phyloP scores from a whole-genome alignment of 495 filamentous ascomycete genomes.

The Bombardia bombarda region DNA sequence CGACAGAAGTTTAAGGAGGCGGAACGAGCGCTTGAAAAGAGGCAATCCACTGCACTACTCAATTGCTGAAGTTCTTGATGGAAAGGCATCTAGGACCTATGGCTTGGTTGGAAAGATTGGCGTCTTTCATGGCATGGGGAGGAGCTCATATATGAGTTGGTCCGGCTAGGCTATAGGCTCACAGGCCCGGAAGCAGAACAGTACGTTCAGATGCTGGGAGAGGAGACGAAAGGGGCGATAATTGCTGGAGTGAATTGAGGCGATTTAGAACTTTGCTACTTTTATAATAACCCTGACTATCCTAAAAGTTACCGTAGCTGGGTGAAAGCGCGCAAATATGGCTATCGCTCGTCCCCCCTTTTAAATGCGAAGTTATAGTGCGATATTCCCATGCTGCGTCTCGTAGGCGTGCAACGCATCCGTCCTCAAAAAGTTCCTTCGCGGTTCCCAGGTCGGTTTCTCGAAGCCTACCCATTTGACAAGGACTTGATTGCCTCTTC shows the following conservation, averaged over 20 bases:
- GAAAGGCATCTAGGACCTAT: slow-evolving; percentile 1
- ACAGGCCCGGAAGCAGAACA: slow-evolving; percentile 4
- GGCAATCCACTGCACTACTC: neutral
- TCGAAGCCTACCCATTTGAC: too few relatives aligned
- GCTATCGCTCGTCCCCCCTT: too few relatives aligned
- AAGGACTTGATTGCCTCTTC: too few relatives aligned
- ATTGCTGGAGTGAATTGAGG: neutral
- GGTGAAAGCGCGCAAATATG: too few relatives aligned
- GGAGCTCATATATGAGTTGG: slow-evolving; percentile 1
- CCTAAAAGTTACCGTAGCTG: too few relatives aligned
- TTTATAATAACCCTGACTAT: neutral
- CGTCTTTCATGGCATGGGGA: slow-evolving; percentile 1
- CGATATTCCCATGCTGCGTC: too few relatives aligned
- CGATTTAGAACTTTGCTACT: neutral
- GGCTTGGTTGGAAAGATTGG: slow-evolving; percentile 3
- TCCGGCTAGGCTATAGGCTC: neutral
- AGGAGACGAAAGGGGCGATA: slow-evolving; percentile 1
- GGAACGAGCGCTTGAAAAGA: neutral
- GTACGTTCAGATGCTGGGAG: slow-evolving; percentile 2
- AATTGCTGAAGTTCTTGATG: neutral
- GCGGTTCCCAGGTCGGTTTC: too few relatives aligned
- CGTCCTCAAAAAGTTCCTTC: too few relatives aligned
- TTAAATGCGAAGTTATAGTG: too few relatives aligned
- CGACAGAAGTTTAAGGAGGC: neutral
- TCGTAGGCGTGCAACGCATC: too few relatives aligned